Percentiles rank a stretch among this genome's conserved stretches.
Conservation (phyloP, 495 filamentous ascomycete genomes). For the Ascodesmis nigricans region DNA sequence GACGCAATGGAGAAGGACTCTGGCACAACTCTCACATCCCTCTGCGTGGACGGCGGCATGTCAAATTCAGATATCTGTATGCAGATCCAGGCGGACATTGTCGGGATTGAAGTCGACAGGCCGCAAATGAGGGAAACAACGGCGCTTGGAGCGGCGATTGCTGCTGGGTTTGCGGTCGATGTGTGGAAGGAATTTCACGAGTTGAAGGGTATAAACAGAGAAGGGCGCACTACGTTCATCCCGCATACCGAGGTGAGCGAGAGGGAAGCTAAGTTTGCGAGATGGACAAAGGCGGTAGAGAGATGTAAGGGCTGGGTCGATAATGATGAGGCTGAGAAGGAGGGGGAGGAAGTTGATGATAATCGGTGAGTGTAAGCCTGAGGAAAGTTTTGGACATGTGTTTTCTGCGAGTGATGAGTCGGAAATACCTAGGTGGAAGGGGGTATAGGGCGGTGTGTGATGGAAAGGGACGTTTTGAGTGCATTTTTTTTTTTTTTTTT, state of each 20-base stretch:
- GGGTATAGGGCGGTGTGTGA: no score
- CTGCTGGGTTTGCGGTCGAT: slow-evolving; percentile 66
- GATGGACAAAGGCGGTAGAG: slow-evolving; percentile 71
- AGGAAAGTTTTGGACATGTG: no score
- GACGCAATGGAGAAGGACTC: slow-evolving; percentile 90
- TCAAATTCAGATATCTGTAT: slow-evolving; percentile 85
- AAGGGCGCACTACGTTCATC: slow-evolving; percentile 50
- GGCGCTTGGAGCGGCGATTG: slow-evolving; percentile 80
- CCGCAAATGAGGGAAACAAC: slow-evolving; percentile 89
- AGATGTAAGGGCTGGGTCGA: slow-evolving; percentile 74
- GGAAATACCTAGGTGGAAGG: no score
- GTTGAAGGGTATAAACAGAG: slow-evolving; percentile 53
- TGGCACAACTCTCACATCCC: slow-evolving; percentile 45
- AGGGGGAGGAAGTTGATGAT: slow-evolving; percentile 16
- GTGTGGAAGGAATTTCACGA: slow-evolving; percentile 67
- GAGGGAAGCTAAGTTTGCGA: slow-evolving; percentile 46
- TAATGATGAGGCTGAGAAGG: slow-evolving; percentile 25
- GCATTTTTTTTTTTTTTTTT: no score
- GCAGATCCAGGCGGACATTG: slow-evolving; percentile 87
- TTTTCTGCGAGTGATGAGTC: no score
- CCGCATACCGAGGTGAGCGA: slow-evolving; percentile 39
- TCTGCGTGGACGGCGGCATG: slow-evolving; percentile 89
- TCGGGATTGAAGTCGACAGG: slow-evolving; percentile 60
- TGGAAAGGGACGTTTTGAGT: no score
- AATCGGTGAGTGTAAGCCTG: no score